These are phyloP conservation scores for Monilinia polystroma DNA, from an alignment of 2,329 filamentous ascomycete genomes.

Conservation along the genomic window DNA sequence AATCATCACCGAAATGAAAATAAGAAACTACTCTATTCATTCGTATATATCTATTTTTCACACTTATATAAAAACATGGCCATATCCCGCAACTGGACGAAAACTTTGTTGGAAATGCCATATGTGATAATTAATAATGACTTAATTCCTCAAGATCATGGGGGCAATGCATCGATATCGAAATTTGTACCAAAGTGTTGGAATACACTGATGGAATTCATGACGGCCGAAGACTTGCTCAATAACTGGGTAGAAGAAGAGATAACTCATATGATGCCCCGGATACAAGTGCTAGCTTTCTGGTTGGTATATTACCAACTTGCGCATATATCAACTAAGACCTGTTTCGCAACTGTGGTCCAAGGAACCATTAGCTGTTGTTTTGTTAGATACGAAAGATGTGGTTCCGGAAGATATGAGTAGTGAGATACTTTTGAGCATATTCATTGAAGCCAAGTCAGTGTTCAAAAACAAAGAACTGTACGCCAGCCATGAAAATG, in stretches of 20 bases:
- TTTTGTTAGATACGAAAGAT: not conserved
- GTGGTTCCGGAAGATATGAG: not conserved
- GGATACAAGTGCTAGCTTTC: slow-evolving; percentile 5
- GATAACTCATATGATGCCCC: not conserved
- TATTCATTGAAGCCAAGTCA: not conserved
- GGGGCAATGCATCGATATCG: not conserved
- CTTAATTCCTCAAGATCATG: not conserved
- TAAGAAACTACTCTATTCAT: not conserved
- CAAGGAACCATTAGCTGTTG: not conserved
- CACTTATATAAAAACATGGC: not conserved
- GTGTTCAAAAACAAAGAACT: not conserved
- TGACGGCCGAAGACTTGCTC: not conserved
- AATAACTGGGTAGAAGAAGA: not conserved
- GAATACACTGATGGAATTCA: not conserved
- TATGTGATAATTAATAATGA: not conserved
- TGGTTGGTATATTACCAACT: slow-evolving; percentile 6
- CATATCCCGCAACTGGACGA: not conserved
- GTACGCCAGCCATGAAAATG: not conserved
- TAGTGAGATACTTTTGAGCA: not conserved
- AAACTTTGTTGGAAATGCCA: not conserved
- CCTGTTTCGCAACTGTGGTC: not conserved
- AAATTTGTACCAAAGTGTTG: not conserved
- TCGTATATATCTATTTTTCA: not conserved
- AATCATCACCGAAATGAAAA: not conserved
- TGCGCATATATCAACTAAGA: not conserved